Evolutionary conservation across 306 rosid species (phyloP).

Genomic region (Elaeagnus macrophylla): DNA sequence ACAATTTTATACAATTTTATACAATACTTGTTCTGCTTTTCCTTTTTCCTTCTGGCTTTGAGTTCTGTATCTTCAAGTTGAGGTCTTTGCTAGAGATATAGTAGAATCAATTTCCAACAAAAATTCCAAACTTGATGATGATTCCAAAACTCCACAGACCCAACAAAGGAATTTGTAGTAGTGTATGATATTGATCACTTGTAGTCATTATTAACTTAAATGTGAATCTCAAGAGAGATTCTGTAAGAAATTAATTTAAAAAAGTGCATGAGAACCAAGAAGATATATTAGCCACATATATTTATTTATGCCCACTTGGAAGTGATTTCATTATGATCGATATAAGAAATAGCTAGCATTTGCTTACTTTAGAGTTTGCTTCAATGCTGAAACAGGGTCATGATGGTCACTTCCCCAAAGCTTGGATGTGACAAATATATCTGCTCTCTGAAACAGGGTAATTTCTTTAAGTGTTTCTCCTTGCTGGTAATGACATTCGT

Average conservation of each 20-base stretch:
- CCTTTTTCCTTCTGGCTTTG: slow-evolving; percentile 67
- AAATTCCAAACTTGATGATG: too few relatives aligned
- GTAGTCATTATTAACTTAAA: neutral
- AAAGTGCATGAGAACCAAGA: slow-evolving; percentile 7
- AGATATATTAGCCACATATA: neutral
- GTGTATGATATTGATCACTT: slow-evolving; percentile 1
- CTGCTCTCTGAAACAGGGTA: too few relatives aligned
- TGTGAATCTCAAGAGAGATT: slow-evolving; percentile 22
- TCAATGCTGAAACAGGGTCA: slow-evolving; percentile 77
- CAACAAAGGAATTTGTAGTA: too few relatives aligned
- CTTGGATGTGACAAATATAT: slow-evolving; percentile 73
- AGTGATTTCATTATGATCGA: too few relatives aligned
- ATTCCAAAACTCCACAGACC: too few relatives aligned
- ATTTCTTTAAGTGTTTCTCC: slow-evolving; percentile 87
- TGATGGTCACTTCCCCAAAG: slow-evolving; percentile 91
- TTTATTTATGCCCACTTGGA: too few relatives aligned
- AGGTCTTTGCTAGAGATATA: too few relatives aligned
- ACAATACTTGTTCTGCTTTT: slow-evolving; percentile 71
- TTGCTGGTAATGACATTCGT: slow-evolving; percentile 79
- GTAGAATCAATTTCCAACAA: too few relatives aligned
- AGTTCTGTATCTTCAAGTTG: slow-evolving; percentile 58
- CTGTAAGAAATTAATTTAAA: slow-evolving; percentile 3
- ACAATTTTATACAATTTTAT: too few relatives aligned
- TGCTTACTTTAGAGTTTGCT: slow-evolving; percentile 52
- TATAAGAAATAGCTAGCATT: neutral